These are phyloP conservation scores for Penicillium sclerotiorum DNA, from an alignment of 2,329 filamentous ascomycete genomes.

Conservation along the genomic window DNA sequence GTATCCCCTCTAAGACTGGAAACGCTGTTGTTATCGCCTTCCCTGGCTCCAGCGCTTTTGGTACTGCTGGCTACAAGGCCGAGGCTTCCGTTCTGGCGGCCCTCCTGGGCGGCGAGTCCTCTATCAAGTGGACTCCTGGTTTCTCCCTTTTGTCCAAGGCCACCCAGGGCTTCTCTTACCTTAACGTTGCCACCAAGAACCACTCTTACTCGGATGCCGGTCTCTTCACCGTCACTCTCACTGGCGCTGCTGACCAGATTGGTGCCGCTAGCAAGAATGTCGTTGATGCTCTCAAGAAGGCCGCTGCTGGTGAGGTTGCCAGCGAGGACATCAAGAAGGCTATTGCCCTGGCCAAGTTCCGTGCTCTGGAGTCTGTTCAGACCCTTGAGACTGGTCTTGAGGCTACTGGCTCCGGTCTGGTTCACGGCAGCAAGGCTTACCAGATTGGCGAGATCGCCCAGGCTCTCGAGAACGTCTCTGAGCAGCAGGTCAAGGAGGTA, in stretches of 20 bases:
- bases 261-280: constrained; percentile 73
- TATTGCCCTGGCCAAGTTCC: constrained; percentile 89
- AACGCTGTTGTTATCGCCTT: constrained; percentile 91
- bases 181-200: constrained; percentile 74
- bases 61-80: constrained; percentile 75
- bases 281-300: constrained; percentile 78
- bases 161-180: constrained; percentile 65
- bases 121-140: constrained; percentile 93
- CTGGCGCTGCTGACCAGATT: constrained; percentile 72
- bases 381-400: constrained; percentile 76
- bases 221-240: constrained; percentile 80
- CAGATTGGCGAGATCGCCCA: constrained; percentile 80
- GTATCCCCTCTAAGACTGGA: constrained; percentile 72
- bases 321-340: constrained; percentile 92
- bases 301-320: constrained; percentile 73
- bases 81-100: constrained; percentile 85
- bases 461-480: constrained; percentile 76
- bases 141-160: constrained; percentile 89
- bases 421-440: constrained; percentile 79
- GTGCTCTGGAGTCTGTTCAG: constrained; percentile 80
- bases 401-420: constrained; percentile 79
- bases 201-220: constrained; percentile 91
- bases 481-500: constrained; percentile 84
- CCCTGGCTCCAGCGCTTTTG: constrained; percentile 80
- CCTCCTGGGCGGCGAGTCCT: constrained; percentile 85